Conservation (phyloP, 257 asterid species). For the Scutellaria barbata region DNA sequence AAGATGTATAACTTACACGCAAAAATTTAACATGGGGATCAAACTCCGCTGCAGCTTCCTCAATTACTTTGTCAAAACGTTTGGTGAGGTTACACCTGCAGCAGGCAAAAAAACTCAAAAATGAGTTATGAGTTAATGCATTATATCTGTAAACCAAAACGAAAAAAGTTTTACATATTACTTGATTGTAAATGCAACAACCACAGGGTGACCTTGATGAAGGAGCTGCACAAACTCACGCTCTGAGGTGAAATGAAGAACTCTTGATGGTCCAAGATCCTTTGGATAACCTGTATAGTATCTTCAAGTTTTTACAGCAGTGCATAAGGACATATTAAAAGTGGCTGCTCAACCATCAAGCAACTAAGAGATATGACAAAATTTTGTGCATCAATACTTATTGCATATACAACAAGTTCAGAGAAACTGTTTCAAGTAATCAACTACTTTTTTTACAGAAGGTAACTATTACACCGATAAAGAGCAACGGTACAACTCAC, state of each 20-base stretch:
- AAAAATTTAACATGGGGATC: slow-evolving; percentile 84
- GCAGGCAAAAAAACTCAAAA: slow-evolving; percentile 11
- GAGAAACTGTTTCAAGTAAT: background rate
- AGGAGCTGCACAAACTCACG: slow-evolving; percentile 95
- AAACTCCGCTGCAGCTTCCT: slow-evolving; percentile 92
- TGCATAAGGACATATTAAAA: background rate
- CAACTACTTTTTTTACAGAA: background rate
- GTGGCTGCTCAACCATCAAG: background rate
- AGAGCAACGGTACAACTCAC: slow-evolving; percentile 7
- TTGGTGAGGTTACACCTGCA: slow-evolving; percentile 85
- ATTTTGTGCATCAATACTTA: no score
- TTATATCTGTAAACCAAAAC: background rate
- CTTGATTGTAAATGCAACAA: slow-evolving; percentile 95
- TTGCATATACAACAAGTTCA: background rate
- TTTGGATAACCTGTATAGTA: slow-evolving; percentile 88
- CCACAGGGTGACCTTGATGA: slow-evolving; percentile 89
- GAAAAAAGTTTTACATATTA: slow-evolving; percentile 39
- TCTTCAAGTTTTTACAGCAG: slow-evolving; percentile 46
- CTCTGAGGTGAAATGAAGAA: slow-evolving; percentile 86
- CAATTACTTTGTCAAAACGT: slow-evolving; percentile 84
- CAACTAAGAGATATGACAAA: background rate
- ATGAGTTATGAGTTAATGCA: slow-evolving; percentile 15
- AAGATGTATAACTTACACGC: slow-evolving; percentile 66
- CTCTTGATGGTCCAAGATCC: slow-evolving; percentile 90
- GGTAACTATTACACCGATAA: background rate